phyloP scores from a whole-genome alignment of 805 yeast species.

The Teunomyces cretensis region DNA sequence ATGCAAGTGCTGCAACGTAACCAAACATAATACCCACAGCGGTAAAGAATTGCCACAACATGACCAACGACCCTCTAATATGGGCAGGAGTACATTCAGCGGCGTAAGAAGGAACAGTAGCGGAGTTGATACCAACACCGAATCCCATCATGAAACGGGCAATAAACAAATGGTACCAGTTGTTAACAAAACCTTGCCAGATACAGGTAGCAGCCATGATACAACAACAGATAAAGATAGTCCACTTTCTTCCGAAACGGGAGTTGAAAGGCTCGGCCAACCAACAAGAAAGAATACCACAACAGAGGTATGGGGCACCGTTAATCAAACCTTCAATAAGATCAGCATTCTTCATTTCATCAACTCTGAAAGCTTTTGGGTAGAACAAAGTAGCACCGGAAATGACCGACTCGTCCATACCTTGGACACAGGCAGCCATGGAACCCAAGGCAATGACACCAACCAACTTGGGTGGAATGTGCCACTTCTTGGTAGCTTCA shows the following conservation, averaged over 20 bases:
- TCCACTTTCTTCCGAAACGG: slow-evolving; percentile 58
- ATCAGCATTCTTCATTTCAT: slow-evolving; percentile 40
- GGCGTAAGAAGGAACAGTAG: slow-evolving; percentile 66
- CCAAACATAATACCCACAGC: slow-evolving; percentile 74
- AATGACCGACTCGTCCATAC: slow-evolving; percentile 72
- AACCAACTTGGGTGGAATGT: slow-evolving; percentile 47
- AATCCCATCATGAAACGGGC: slow-evolving; percentile 59
- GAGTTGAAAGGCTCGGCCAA: slow-evolving; percentile 53
- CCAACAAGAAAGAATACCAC: slow-evolving; percentile 62
- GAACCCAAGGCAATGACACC: slow-evolving; percentile 60
- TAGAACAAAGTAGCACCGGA: slow-evolving; percentile 67
- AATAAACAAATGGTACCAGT: slow-evolving; percentile 59
- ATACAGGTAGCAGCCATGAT: slow-evolving; percentile 60
- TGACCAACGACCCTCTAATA: slow-evolving; percentile 63
- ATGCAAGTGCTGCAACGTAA: slow-evolving; percentile 57
- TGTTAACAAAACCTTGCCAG: slow-evolving; percentile 66
- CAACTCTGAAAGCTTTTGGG: slow-evolving; percentile 54
- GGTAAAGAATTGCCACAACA: slow-evolving; percentile 77
- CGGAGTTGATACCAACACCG: slow-evolving; percentile 66
- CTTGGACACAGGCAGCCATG: slow-evolving; percentile 70
- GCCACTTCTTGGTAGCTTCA: slow-evolving; percentile 45
- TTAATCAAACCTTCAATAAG: slow-evolving; percentile 63
- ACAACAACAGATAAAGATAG: slow-evolving; percentile 58
- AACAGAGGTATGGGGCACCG: slow-evolving; percentile 65
- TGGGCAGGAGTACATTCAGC: slow-evolving; percentile 63